phyloP scores from a whole-genome alignment of 2,329 filamentous ascomycete genomes.

The Colletotrichum lupini region DNA sequence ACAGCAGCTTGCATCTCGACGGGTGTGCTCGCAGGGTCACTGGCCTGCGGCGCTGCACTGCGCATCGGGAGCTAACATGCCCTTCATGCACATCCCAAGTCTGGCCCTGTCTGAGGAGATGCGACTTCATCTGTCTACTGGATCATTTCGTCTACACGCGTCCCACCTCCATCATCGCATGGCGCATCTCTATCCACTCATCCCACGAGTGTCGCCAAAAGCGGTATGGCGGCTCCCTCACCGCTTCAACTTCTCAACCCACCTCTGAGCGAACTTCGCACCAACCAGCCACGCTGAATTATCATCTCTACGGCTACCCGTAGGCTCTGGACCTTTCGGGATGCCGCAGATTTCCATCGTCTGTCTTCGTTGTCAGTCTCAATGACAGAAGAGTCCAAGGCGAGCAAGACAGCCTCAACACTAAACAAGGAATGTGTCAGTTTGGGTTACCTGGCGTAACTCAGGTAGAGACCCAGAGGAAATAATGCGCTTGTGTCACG shows the following conservation, averaged over 20 bases:
- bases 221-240: conserved; percentile 38
- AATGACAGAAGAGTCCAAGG: neutral
- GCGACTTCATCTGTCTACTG: conserved; percentile 21
- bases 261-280: conserved; percentile 19
- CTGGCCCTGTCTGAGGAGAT: conserved; percentile 13
- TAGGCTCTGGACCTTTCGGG: neutral
- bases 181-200: conserved; percentile 29
- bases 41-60: neutral
- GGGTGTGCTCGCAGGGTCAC: conserved; percentile 16
- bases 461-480: neutral
- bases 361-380: neutral
- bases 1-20: conserved; percentile 17
- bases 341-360: conserved; percentile 2
- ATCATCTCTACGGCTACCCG: neutral
- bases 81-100: conserved; percentile 25
- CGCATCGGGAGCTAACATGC: conserved; percentile 33
- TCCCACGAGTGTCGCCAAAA: conserved; percentile 33
- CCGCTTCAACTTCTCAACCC: conserved; percentile 37
- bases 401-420: neutral
- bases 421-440: neutral
- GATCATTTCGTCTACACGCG: conserved; percentile 9
- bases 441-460: conserved; percentile 3
- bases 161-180: conserved; percentile 27
- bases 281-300: conserved; percentile 24
- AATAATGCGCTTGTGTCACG: neutral